Evolutionary conservation across 208 protist species (phyloP).

Genomic region (Leishmania gerbilli): DNA sequence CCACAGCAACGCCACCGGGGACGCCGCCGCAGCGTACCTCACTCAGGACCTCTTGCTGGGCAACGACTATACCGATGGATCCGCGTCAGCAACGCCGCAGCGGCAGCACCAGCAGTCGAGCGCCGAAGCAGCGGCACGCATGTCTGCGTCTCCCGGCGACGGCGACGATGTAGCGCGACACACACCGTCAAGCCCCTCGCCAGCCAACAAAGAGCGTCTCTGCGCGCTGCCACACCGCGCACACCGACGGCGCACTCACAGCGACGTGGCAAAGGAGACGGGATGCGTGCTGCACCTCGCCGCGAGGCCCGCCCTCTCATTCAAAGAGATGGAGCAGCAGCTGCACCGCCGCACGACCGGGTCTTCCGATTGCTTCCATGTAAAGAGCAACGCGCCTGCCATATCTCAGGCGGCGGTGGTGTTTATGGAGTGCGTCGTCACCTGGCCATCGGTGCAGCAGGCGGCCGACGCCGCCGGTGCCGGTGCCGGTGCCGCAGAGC

Average conservation of each 20-base stretch:
- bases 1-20: slow-evolving; percentile 4
- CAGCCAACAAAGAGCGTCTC: background rate
- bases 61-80: background rate
- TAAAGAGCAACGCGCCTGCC: slow-evolving; percentile 58
- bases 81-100: background rate
- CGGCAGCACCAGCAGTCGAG: background rate
- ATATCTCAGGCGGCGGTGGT: slow-evolving; percentile 49
- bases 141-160: background rate
- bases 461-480: background rate
- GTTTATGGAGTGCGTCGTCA: slow-evolving; percentile 64
- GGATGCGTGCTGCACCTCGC: slow-evolving; percentile 32
- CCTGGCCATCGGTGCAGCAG: background rate
- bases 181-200: background rate
- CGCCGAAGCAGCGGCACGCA: background rate
- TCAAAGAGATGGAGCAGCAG: slow-evolving; percentile 30
- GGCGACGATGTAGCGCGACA: slow-evolving; percentile 2
- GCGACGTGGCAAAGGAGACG: background rate
- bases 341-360: slow-evolving; percentile 25
- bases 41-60: slow-evolving; percentile 25
- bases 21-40: slow-evolving; percentile 27
- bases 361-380: slow-evolving; percentile 46
- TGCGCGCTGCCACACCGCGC: background rate
- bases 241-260: background rate
- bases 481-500: background rate
- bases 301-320: slow-evolving; percentile 18